Percentiles rank a stretch among this genome's conserved stretches.
These are phyloP conservation scores for Claviceps pazoutovae DNA, from an alignment of 2,329 filamentous ascomycete species.

Conservation along the genomic window DNA sequence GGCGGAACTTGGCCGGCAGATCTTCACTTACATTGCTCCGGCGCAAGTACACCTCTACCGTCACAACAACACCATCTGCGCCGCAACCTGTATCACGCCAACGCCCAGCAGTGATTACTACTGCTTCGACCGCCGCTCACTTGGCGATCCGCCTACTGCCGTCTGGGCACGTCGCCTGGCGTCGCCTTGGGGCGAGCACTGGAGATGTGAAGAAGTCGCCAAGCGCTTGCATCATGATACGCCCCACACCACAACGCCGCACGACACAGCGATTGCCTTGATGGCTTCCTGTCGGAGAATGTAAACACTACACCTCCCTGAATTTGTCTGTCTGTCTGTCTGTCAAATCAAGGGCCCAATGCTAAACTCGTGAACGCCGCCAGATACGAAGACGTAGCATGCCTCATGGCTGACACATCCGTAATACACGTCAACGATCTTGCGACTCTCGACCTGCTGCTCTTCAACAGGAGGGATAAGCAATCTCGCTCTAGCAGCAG, in stretches of 20 bases:
- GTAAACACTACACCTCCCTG: neutral
- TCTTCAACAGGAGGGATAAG: neutral
- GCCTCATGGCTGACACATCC: neutral
- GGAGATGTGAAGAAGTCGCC: conserved; percentile 7
- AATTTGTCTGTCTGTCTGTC: neutral
- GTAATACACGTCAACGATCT: conserved; percentile 2
- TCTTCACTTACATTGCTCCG: conserved; percentile 2
- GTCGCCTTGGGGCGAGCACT: conserved; percentile 5
- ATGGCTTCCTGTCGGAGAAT: conserved; percentile 4
- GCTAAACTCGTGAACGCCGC: no score
- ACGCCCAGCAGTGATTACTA: conserved; percentile 1
- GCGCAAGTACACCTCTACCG: conserved; percentile 1
- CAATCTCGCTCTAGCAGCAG: neutral
- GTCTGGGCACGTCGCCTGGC: conserved; percentile 5
- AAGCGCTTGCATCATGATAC: neutral
- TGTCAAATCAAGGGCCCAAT: no score
- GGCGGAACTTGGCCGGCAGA: conserved; percentile 2
- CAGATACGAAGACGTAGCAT: conserved; percentile 4
- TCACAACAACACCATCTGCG: neutral
- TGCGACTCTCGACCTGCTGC: conserved; percentile 1
- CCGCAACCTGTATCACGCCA: conserved; percentile 4
- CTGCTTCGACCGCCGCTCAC: conserved; percentile 7
- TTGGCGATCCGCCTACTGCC: conserved; percentile 4
- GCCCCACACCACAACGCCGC: neutral
- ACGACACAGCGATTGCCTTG: conserved; percentile 1